Base-by-base conservation (phyloP, 2,329 filamentous ascomycete genomes). In the Microsporum audouinii region DNA sequence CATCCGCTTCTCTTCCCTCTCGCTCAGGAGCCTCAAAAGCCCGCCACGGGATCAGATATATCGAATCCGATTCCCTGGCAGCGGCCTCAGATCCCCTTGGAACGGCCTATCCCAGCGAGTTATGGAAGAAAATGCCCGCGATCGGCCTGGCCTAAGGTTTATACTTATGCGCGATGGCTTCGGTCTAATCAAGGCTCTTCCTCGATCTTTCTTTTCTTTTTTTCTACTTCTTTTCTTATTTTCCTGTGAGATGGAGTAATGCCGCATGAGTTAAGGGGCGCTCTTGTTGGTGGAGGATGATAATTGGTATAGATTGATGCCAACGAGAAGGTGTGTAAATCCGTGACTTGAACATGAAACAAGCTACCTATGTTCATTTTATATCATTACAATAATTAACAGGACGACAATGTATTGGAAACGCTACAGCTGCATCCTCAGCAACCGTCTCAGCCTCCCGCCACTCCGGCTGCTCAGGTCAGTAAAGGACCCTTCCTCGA, bases 401-500 rank as follows among this genome's bases (percentile, higher is more conserved):
- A 36, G 34, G 10, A 36, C 2, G 10, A 10, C 10, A 36, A 2
- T 6, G 34, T 36, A 10, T 36, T 10, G 10, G 34, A 36, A 36
- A 36, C 17, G 17, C 17, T 38, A 56, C 31, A 23, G 71, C 2
- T 72, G 72, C n/a, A 82, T 64, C 53, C 67, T 67, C 14, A 75
- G 64, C 63, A 75, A 63, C 34, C 65, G 70, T 65, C 76, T 74
- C 17, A 80, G 70, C 71, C 84, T 82, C 41, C 75, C 75, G 0
- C 78, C 79, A 2, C 68, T 58, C 31, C 63, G 61, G 33, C 43
- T 56, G 3, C 82, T 67, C 66, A 96, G 71, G 62, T 84, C 82
- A 1, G 80, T 74, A 72, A 86, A 96, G 0, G 72, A 68, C 0
- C 91, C 91, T 70, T 92, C 83, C 1, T 84, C 87, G 5, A 89